Conservation (phyloP, 1,139 yeast genomes). For the Suhomyces atakaporum region DNA sequence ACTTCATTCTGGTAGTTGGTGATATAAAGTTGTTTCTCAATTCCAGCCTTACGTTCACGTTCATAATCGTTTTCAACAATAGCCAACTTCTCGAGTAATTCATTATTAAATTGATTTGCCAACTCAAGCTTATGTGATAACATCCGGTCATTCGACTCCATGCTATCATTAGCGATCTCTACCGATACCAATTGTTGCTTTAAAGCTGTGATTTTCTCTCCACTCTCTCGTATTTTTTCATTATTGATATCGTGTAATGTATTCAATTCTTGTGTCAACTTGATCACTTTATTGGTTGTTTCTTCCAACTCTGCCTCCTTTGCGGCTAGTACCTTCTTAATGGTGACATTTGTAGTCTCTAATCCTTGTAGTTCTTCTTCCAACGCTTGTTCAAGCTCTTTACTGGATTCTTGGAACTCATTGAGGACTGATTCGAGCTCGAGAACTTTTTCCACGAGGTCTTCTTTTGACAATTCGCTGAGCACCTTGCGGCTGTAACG, state of each 20-base stretch:
- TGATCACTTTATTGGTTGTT: slow-evolving; percentile 16
- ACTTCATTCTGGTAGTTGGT: slow-evolving; percentile 40
- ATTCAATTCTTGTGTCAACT: slow-evolving; percentile 26
- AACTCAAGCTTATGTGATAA: slow-evolving; percentile 33
- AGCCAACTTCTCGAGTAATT: slow-evolving; percentile 44
- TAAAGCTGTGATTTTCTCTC: slow-evolving; percentile 23
- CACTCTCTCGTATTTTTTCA: slow-evolving; percentile 21
- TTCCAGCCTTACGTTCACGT: slow-evolving; percentile 31
- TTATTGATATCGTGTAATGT: slow-evolving; percentile 23
- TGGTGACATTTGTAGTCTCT: slow-evolving; percentile 28
- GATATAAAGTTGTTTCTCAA: slow-evolving; percentile 36
- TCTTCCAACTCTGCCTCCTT: slow-evolving; percentile 19
- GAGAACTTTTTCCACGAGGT: slow-evolving; percentile 30
- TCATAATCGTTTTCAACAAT: slow-evolving; percentile 44
- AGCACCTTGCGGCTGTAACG: slow-evolving; percentile 18
- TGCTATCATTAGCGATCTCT: slow-evolving; percentile 44
- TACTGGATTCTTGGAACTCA: slow-evolving; percentile 48
- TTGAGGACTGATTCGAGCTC: slow-evolving; percentile 40
- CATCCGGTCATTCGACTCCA: slow-evolving; percentile 44
- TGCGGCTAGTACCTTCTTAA: slow-evolving; percentile 20
- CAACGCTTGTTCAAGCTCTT: slow-evolving; percentile 45
- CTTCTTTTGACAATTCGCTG: slow-evolving; percentile 26
- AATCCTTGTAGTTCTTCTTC: slow-evolving; percentile 44
- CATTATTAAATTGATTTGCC: slow-evolving; percentile 43
- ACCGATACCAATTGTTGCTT: slow-evolving; percentile 39